These are phyloP conservation scores for Shiraia sp. DNA, from an alignment of 2,329 filamentous ascomycete species.

Conservation along the genomic window DNA sequence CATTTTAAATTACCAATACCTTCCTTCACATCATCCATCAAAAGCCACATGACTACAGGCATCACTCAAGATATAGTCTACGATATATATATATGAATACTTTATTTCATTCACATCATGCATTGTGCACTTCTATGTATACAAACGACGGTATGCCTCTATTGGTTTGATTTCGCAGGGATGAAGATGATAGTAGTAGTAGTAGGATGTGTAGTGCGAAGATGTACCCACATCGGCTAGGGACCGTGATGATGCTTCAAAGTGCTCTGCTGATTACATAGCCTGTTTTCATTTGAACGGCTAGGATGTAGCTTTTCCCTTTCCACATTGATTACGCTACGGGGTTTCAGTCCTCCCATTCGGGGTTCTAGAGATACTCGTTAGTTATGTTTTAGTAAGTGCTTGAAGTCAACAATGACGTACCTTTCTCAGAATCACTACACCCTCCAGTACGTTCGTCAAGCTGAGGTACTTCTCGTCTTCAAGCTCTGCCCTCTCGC, in stretches of 20 bases:
- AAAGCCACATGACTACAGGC: neutral
- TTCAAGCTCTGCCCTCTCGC: slow-evolving; percentile 93
- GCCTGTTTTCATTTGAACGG: slow-evolving; percentile 13
- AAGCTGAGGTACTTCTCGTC: slow-evolving; percentile 96
- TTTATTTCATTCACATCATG: slow-evolving; percentile 29
- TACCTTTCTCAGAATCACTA: slow-evolving; percentile 97
- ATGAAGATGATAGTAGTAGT: slow-evolving; percentile 1
- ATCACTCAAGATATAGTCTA: too few relatives aligned
- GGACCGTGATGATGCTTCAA: slow-evolving; percentile 33
- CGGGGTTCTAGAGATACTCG: slow-evolving; percentile 46
- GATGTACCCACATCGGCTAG: too few relatives aligned
- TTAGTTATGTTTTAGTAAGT: slow-evolving; percentile 12
- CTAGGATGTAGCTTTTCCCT: slow-evolving; percentile 5
- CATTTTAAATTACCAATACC: too few relatives aligned
- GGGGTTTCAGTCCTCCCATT: slow-evolving; percentile 47
- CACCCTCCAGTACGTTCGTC: slow-evolving; percentile 86
- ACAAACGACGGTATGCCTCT: slow-evolving; percentile 26
- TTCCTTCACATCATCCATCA: too few relatives aligned
- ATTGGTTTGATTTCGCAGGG: slow-evolving; percentile 4
- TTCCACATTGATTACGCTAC: neutral
- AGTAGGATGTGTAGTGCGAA: too few relatives aligned
- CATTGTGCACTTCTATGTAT: slow-evolving; percentile 33
- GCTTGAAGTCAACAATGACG: slow-evolving; percentile 36
- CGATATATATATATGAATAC: slow-evolving; percentile 27
- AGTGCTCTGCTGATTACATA: slow-evolving; percentile 16